Evolutionary conservation across 2,329 filamentous ascomycete species (phyloP).

Genomic region (Acephala macrosclerotiorum): DNA sequence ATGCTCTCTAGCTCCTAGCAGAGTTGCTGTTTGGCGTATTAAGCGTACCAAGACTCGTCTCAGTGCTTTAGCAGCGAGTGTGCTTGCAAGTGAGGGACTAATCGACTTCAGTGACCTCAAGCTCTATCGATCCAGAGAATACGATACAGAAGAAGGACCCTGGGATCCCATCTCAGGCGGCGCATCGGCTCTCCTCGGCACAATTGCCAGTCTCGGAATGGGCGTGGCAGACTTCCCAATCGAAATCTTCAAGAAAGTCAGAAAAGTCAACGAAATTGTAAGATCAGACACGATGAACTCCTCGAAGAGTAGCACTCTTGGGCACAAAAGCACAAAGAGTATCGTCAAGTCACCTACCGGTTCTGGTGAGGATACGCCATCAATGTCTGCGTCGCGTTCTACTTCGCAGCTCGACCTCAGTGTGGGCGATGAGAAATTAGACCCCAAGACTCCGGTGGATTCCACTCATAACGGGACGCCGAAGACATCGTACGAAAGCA

Average conservation of each 20-base stretch:
- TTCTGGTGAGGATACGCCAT: slow-evolving; percentile 27
- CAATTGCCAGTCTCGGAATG: slow-evolving; percentile 82
- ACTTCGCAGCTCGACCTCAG: slow-evolving; percentile 30
- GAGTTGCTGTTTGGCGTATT: slow-evolving; percentile 78
- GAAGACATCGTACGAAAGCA: slow-evolving; percentile 40
- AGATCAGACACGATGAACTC: slow-evolving; percentile 25
- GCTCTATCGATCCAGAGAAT: slow-evolving; percentile 68
- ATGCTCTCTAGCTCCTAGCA: slow-evolving; percentile 72
- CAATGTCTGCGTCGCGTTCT: slow-evolving; percentile 19
- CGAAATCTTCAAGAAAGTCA: slow-evolving; percentile 57
- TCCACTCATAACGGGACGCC: slow-evolving; percentile 25
- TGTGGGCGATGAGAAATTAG: slow-evolving; percentile 7
- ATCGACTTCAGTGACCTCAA: slow-evolving; percentile 76
- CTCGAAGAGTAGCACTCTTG: not conserved
- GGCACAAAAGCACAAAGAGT: slow-evolving; percentile 19
- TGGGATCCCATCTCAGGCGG: slow-evolving; percentile 81
- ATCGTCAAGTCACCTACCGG: not conserved
- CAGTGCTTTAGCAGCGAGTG: slow-evolving; percentile 75
- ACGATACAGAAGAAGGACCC: slow-evolving; percentile 80
- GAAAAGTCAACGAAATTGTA: slow-evolving; percentile 27
- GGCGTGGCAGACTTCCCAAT: slow-evolving; percentile 78
- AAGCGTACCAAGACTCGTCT: slow-evolving; percentile 71
- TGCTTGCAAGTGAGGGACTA: slow-evolving; percentile 69
- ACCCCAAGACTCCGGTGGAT: slow-evolving; percentile 8
- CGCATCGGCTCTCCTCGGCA: slow-evolving; percentile 80